phyloP scores from a whole-genome alignment of 495 filamentous ascomycete genomes.

The Aspergillus coremiiformis region DNA sequence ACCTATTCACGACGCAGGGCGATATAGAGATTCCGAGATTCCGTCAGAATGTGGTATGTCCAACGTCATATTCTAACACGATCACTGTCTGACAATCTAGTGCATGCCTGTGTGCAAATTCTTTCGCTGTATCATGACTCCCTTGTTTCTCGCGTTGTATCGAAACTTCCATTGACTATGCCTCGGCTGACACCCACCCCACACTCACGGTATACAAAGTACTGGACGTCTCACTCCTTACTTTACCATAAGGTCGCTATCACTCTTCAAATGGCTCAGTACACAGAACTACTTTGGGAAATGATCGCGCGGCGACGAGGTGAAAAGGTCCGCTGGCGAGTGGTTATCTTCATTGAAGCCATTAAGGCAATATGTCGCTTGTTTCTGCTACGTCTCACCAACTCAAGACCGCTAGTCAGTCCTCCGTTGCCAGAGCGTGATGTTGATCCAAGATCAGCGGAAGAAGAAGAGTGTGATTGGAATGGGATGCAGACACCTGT shows the following conservation, averaged over 20 bases:
- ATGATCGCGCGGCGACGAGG: constrained; percentile 78
- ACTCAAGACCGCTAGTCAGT: constrained; percentile 72
- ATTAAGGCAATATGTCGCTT: constrained; percentile 84
- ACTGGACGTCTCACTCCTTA: constrained; percentile 70
- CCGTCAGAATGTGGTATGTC: constrained; percentile 74
- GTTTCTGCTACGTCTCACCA: constrained; percentile 74
- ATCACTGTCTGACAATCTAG: constrained; percentile 21
- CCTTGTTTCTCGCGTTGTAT: constrained; percentile 63
- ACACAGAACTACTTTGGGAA: constrained; percentile 84
- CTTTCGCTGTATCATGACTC: constrained; percentile 92
- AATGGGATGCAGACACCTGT: constrained; percentile 43
- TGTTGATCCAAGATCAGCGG: constrained; percentile 53
- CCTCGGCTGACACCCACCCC: constrained; percentile 52
- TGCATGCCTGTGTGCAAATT: constrained; percentile 81
- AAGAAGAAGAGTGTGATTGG: constrained; percentile 44
- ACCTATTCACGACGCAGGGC: constrained; percentile 44
- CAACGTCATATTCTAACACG: neutral
- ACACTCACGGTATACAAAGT: constrained; percentile 84
- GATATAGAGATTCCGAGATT: constrained; percentile 88
- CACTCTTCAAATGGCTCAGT: constrained; percentile 79
- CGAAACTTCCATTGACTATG: constrained; percentile 37
- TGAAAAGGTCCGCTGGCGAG: constrained; percentile 78
- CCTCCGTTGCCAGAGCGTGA: constrained; percentile 85
- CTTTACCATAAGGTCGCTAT: constrained; percentile 72
- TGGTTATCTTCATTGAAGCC: constrained; percentile 78